These are phyloP conservation scores for Collybia sordida DNA, from an alignment of 768 basidiomycete species.

Conservation along the genomic window DNA sequence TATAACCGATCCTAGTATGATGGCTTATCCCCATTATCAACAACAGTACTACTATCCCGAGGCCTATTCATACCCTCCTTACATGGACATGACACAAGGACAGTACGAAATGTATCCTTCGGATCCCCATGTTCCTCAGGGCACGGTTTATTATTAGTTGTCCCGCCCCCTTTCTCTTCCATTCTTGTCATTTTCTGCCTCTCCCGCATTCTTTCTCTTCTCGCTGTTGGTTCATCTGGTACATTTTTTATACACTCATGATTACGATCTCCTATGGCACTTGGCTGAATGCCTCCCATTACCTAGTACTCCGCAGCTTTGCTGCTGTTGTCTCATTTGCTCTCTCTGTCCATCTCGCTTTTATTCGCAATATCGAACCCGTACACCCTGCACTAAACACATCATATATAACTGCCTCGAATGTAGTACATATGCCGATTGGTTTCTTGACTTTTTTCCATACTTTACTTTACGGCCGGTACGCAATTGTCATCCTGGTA, in stretches of 20 bases:
- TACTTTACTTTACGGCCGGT: conserved; percentile 2
- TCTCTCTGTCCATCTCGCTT: not conserved
- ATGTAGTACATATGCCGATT: not conserved
- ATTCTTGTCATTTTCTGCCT: conserved; percentile 19
- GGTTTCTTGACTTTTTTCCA: not conserved
- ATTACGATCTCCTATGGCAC: conserved; percentile 6
- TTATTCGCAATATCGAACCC: conserved; percentile 3
- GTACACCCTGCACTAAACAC: conserved; percentile 6
- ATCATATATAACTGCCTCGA: conserved; percentile 2
- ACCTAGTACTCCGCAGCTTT: conserved; percentile 4
- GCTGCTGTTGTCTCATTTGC: conserved; percentile 5
- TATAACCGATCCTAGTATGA: conserved; percentile 32
- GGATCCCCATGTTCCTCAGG: conserved; percentile 39
- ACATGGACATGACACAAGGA: conserved; percentile 68
- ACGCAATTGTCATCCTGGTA: not conserved
- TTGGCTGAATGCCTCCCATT: conserved; percentile 4
- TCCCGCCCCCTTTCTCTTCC: conserved; percentile 19
- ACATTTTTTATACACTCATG: conserved; percentile 8
- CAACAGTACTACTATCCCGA: conserved; percentile 74
- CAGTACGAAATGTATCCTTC: conserved; percentile 68
- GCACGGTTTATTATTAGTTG: conserved; percentile 61
- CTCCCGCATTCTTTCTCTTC: conserved; percentile 3
- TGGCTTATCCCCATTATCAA: conserved; percentile 60
- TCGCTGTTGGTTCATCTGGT: not conserved
- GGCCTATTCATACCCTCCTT: conserved; percentile 63